Base-by-base conservation (phyloP, 805 yeast genomes). In the Metschnikowia gelsemii region DNA sequence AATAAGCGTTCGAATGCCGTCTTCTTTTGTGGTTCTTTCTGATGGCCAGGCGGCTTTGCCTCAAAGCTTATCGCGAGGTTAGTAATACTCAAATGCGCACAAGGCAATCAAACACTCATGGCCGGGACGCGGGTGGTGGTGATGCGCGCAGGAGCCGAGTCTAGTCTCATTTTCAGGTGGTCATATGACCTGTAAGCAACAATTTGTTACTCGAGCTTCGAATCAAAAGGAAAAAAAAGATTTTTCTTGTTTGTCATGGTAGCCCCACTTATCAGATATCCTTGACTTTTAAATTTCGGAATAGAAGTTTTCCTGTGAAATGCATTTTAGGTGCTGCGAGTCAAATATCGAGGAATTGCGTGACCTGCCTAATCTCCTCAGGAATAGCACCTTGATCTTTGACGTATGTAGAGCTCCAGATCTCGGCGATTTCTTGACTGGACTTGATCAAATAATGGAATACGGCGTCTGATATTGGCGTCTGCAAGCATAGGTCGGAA, bases 371-470 rank as follows among this genome's bases (percentile, higher is more conserved):
- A 6, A 38, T 38, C 14, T 31, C 35, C 13, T 23, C n/a, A 6
- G 41, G 41, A 19, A 38, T 29, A 12, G 17, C 26, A 14, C 41
- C 41, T 3, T 38, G 35, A 13, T 20, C 13, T 18, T 38, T 31
- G 4, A 14, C 19, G 18, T 13, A 38, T 11, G 35, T 31, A 22
- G 41, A 38, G 26, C 26, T 38, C 41, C 41, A 38, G 3, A 38
- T 31, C 21, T 31, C 41, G 9, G 28, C 41, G 21, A 38, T 29
- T n/a, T 38, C 41, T 31, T 24, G 34, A 31, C 41, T 38, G 6
- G 35, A 24, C 20, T 24, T 23, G 14, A 24, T 25, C 35, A 38
- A 31, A 11, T 19, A 19, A 19, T 4, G 12, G 7, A 18, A 24
- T 11, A 31, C 41, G 3, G 25, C 13, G 5, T 38, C 35, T 20